Conservation (phyloP, 169 alveolate genomes). For the Cryptosporidium meleagridis region DNA sequence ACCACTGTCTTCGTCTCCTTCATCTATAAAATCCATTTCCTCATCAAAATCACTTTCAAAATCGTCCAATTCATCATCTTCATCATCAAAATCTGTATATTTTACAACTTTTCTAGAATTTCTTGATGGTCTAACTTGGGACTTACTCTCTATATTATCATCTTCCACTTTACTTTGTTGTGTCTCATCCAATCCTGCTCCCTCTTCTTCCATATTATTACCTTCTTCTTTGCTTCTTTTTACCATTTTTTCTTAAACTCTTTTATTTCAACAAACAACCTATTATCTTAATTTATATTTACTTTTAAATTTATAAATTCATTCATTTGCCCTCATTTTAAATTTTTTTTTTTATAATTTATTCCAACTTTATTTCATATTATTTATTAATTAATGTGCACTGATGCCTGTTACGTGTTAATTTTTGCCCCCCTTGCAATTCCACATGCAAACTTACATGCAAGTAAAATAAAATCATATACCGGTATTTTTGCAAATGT, state of each 20-base stretch:
- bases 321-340: not conserved
- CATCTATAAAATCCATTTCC: not conserved
- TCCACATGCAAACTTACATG: constrained; percentile 6
- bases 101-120: constrained; percentile 26
- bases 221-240: constrained; percentile 47
- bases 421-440: not conserved
- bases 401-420: not conserved
- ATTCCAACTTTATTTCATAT: not conserved
- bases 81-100: constrained; percentile 57
- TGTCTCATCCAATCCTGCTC: constrained; percentile 14
- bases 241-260: not conserved
- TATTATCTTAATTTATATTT: not conserved
- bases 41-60: constrained; percentile 28
- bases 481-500: not conserved
- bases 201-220: constrained; percentile 17
- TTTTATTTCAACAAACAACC: not conserved
- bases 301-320: not conserved
- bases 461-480: not conserved
- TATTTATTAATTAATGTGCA: not conserved
- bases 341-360: constrained; percentile 1
- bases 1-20: constrained; percentile 12
- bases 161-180: constrained; percentile 6
- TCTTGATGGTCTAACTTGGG: constrained; percentile 25
- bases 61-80: constrained; percentile 22
- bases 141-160: not conserved